phyloP scores from a whole-genome alignment of 345 rosid genomes.

The Reutealis trisperma region DNA sequence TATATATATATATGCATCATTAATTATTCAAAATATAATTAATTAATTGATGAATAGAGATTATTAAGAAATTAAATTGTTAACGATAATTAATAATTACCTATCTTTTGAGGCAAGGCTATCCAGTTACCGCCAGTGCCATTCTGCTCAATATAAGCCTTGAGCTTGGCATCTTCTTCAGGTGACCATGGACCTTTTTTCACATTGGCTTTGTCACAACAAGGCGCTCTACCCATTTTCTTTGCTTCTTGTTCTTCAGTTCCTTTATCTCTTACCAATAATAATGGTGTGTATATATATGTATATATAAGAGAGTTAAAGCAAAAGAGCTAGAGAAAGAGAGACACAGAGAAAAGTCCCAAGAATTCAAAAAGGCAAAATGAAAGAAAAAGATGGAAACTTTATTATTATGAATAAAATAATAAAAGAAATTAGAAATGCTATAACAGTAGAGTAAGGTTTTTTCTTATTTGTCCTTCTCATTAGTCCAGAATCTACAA shows the following conservation, averaged over 20 bases:
- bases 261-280: conserved; percentile 15
- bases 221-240: conserved; percentile 36
- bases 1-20: neutral
- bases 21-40: too few species aligned
- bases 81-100: conserved; percentile 21
- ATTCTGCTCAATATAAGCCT: conserved; percentile 61
- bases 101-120: conserved; percentile 77
- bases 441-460: conserved; percentile 46
- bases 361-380: conserved; percentile 48
- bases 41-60: neutral
- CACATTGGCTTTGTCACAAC: conserved; percentile 35
- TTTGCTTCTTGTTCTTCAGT: conserved; percentile 1
- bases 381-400: conserved; percentile 28
- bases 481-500: conserved; percentile 20
- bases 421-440: conserved; percentile 39
- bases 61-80: neutral
- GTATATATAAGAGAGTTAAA: conserved; percentile 27
- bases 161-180: conserved; percentile 50
- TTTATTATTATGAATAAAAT: conserved; percentile 31
- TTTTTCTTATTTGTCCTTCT: conserved; percentile 44
- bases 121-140: conserved; percentile 55
- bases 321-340: conserved; percentile 66
- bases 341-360: conserved; percentile 31
- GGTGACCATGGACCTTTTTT: conserved; percentile 40
- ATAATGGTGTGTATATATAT: conserved; percentile 34